Conservation (phyloP, 2,329 filamentous ascomycete genomes). For the Acarospora socialis region DNA sequence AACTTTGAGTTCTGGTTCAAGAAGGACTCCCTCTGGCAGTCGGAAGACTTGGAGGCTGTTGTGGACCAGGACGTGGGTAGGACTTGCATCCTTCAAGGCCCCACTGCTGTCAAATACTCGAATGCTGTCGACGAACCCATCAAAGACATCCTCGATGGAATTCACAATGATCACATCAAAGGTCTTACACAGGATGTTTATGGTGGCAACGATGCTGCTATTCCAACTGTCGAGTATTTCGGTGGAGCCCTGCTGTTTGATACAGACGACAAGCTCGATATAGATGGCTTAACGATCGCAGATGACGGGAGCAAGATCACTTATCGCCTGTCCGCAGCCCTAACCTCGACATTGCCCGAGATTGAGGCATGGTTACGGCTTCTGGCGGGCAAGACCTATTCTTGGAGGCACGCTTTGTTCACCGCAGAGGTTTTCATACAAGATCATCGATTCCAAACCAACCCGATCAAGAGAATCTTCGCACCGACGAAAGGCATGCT, state of each 20-base stretch:
- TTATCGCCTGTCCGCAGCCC: constrained; percentile 66
- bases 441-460: constrained; percentile 92
- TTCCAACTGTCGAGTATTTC: constrained; percentile 88
- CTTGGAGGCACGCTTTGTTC: constrained; percentile 90
- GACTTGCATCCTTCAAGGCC: constrained; percentile 91
- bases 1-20: constrained; percentile 99
- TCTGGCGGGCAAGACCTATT: constrained; percentile 70
- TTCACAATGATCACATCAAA: constrained; percentile 79
- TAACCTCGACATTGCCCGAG: constrained; percentile 60
- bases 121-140: constrained; percentile 84
- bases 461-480: constrained; percentile 85
- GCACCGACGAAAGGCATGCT: constrained; percentile 73
- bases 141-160: constrained; percentile 81
- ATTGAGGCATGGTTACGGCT: constrained; percentile 76
- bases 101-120: constrained; percentile 81
- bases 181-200: constrained; percentile 70
- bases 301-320: constrained; percentile 67
- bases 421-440: constrained; percentile 88
- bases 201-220: constrained; percentile 51
- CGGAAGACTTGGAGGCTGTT: constrained; percentile 90
- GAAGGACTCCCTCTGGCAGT: constrained; percentile 99
- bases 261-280: constrained; percentile 54
- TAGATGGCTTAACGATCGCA: constrained; percentile 74
- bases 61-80: constrained; percentile 91
- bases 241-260: constrained; percentile 68